Conservation (phyloP, 768 basidiomycete genomes). For the Mycena albidolilacea region DNA sequence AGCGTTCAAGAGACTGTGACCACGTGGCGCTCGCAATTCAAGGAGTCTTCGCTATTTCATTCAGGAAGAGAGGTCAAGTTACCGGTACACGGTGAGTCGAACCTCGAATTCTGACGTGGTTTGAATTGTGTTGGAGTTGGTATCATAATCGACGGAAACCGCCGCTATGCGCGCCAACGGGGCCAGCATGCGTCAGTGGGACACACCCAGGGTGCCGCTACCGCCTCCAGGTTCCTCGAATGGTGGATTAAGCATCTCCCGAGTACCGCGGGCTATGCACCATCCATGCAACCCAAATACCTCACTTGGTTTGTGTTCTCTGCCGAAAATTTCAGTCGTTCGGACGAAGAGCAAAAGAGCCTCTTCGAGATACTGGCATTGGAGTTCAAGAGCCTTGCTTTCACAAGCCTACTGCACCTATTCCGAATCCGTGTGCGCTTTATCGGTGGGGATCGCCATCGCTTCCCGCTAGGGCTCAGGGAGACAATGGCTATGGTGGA, state of each 20-base stretch:
- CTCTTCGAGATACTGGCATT: slow-evolving; percentile 35
- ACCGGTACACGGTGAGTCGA: slow-evolving; percentile 25
- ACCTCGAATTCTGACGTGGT: background rate
- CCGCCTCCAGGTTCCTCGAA: slow-evolving; percentile 35
- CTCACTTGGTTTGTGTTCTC: slow-evolving; percentile 39
- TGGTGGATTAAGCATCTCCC: slow-evolving; percentile 39
- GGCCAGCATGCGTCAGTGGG: slow-evolving; percentile 32
- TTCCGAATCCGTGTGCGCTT: slow-evolving; percentile 37
- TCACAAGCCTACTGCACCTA: slow-evolving; percentile 35
- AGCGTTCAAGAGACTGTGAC: slow-evolving; percentile 6
- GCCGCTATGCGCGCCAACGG: slow-evolving; percentile 29
- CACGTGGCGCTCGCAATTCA: slow-evolving; percentile 15
- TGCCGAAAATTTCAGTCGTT: slow-evolving; percentile 37
- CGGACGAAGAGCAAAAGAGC: slow-evolving; percentile 33
- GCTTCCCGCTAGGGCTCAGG: slow-evolving; percentile 31
- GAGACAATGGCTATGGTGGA: slow-evolving; percentile 38
- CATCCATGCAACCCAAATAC: slow-evolving; percentile 26
- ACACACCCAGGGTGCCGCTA: slow-evolving; percentile 35
- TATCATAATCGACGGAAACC: slow-evolving; percentile 40
- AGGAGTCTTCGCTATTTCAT: slow-evolving; percentile 31
- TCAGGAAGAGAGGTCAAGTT: slow-evolving; percentile 17
- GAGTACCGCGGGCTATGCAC: slow-evolving; percentile 16
- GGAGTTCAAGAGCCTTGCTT: slow-evolving; percentile 37
- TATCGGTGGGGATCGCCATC: slow-evolving; percentile 27
- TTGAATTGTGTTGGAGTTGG: slow-evolving; percentile 27